Evolutionary conservation across 73 alveolate genomes (phyloP), one percentile per base, ranked within the genome.

Genomic region (Blepharisma stoltei): DNA sequence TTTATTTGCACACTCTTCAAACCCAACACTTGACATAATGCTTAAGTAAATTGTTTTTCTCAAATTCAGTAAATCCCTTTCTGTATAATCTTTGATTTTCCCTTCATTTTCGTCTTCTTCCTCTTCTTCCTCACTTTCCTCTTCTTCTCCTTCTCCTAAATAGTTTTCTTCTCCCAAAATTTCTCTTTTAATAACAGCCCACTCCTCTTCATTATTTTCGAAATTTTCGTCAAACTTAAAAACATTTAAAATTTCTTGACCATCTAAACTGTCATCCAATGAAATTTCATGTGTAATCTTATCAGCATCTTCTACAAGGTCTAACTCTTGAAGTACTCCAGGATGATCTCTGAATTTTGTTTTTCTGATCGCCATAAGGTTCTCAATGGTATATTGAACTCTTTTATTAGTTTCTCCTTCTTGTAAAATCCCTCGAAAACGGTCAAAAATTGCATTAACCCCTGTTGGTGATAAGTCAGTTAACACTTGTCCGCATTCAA

Each of bases 251-350:
- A 84, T 86, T 55, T 96, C 98, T 84, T 97, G 95, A 5, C 95
- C 95, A 66, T 95, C 97, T 38, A 96, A 68, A 68, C 86, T 95
- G 54, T 94, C 98, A 76, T 95, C 99, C 46, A 97, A 87, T 54
- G 83, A 47, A 27, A 91, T 83, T 77, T 95, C 94, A 83, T 97
- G 99, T 6, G 98, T 97, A 55, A 96, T 94, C 67, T 89, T 88
- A 86, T 97, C 99, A 52, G 96, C 98, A 70, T 97, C 99, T 70
- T 96, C 99, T 2, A 97, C 99, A 71, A 97, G 89, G 84, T 97
- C 99, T 6, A 97, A 90, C 77, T 97, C 99, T 67, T 97, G 97
- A 47, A 94, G 81, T 6, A 97, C 97, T 77, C 98, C 98, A 48
- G 98, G 97, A 78, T 87, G 93, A 81, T 88, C 95, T 41, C 66